Conservation (phyloP, 2,329 filamentous ascomycete species). For the Microdochium paspali region DNA sequence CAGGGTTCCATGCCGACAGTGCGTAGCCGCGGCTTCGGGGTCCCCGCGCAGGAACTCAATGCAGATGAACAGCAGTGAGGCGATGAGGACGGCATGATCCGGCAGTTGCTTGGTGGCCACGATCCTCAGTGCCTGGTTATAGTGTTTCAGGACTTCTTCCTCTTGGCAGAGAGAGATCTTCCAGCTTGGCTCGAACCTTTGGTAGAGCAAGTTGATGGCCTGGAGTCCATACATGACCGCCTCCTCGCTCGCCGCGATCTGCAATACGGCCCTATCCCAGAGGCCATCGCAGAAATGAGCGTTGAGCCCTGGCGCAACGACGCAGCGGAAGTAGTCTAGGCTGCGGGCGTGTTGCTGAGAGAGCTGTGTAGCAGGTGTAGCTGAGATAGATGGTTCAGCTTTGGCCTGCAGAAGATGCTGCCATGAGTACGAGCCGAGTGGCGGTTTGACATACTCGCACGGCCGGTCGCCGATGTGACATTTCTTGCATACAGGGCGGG, state of each 20-base stretch:
- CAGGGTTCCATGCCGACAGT: conserved; percentile 18
- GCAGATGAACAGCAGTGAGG: conserved; percentile 35
- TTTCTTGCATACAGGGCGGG: conserved; percentile 14
- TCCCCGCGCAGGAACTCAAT: conserved; percentile 45
- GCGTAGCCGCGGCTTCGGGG: conserved; percentile 28
- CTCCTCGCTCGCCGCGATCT: conserved; percentile 6
- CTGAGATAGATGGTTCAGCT: conserved; percentile 2
- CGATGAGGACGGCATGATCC: conserved; percentile 2
- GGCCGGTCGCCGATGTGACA: conserved; percentile 14
- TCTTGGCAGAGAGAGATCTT: background rate
- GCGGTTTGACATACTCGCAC: conserved; percentile 11
- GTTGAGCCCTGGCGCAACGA: conserved; percentile 6
- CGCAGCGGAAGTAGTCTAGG: conserved; percentile 10
- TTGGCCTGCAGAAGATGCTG: background rate
- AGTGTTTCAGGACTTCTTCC: conserved; percentile 3
- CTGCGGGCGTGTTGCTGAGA: conserved; percentile 2
- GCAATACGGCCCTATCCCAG: conserved; percentile 8
- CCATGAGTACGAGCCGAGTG: conserved; percentile 8
- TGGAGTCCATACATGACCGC: conserved; percentile 8
- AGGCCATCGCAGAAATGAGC: conserved; percentile 4
- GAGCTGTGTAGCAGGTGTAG: background rate
- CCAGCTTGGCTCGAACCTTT: conserved; percentile 2
- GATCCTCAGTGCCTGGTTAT: conserved; percentile 7
- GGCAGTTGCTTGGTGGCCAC: conserved; percentile 5
- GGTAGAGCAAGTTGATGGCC: conserved; percentile 9